Percentiles rank a stretch among this genome's conserved stretches.
Evolutionary conservation across 2,329 filamentous ascomycete genomes (phyloP).

Genomic region (Teratosphaeria epicoccoides): DNA sequence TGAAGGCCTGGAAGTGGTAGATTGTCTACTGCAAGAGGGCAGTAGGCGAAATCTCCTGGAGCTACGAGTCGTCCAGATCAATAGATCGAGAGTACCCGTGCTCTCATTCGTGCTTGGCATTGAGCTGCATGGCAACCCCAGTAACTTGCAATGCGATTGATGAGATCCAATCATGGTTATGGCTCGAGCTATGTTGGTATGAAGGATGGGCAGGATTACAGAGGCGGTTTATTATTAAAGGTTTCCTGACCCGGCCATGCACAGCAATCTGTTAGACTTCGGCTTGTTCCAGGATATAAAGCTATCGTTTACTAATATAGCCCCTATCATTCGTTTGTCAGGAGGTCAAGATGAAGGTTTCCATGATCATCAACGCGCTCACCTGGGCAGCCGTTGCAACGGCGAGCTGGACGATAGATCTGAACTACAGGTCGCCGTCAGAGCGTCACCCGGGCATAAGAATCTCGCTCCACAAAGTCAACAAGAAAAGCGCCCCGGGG

Average conservation of each 20-base stretch:
- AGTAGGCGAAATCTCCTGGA: background rate
- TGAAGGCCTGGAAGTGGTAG: background rate
- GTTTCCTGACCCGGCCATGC: background rate
- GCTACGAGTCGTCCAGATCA: background rate
- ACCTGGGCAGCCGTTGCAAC: constrained; percentile 14
- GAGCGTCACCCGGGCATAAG: constrained; percentile 52
- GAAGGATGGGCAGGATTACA: background rate
- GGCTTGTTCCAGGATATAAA: background rate
- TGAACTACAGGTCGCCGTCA: constrained; percentile 53
- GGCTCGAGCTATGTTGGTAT: background rate
- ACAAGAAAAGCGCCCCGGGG: constrained; percentile 41
- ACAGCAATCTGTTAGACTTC: background rate
- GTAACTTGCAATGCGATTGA: background rate
- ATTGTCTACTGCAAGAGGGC: too few species aligned
- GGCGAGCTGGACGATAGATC: constrained; percentile 19
- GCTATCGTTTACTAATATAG: background rate
- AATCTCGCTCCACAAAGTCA: constrained; percentile 52
- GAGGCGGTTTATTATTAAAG: background rate
- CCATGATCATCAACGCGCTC: constrained; percentile 8
- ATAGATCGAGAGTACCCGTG: too few species aligned
- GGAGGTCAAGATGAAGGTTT: constrained; percentile 10
- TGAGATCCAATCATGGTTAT: background rate
- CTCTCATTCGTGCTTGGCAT: background rate
- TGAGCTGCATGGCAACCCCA: background rate
- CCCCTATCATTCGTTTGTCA: background rate